phyloP scores from a whole-genome alignment of 495 filamentous ascomycete species.

The Cenococcum geophilum region DNA sequence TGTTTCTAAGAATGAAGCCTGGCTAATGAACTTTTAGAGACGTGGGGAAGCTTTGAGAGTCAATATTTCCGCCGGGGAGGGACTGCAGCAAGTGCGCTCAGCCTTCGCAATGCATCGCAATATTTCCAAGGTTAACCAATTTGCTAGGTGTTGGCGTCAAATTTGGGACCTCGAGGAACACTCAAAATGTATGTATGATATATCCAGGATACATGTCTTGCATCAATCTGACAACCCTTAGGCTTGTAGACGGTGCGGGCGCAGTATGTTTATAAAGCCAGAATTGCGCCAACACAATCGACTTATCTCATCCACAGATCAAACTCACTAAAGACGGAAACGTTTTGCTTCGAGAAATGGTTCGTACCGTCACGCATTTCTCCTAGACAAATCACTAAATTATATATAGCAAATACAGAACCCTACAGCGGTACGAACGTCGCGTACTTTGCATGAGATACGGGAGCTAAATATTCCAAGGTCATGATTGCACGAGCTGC shows the following conservation, averaged over 20 bases:
- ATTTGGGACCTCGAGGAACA: constrained; percentile 87
- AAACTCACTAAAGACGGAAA: constrained; percentile 99
- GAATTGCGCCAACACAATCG: background rate
- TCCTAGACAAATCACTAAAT: constrained; percentile 37
- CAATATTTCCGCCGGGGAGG: constrained; percentile 95
- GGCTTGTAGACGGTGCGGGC: constrained; percentile 93
- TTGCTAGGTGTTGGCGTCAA: constrained; percentile 86
- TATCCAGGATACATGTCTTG: background rate
- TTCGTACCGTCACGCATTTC: constrained; percentile 38
- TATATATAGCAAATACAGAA: constrained; percentile 65
- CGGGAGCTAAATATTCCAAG: constrained; percentile 34
- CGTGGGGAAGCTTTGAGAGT: constrained; percentile 91
- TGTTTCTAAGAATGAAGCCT: constrained; percentile 24
- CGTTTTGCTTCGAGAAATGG: constrained; percentile 93
- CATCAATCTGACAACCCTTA: constrained; percentile 35
- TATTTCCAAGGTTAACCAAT: constrained; percentile 3
- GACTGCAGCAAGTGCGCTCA: constrained; percentile 35
- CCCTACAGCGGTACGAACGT: constrained; percentile 66
- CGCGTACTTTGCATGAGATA: constrained; percentile 7
- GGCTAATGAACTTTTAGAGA: constrained; percentile 57
- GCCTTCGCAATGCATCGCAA: background rate
- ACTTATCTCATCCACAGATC: constrained; percentile 53
- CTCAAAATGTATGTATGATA: constrained; percentile 75
- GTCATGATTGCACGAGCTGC: constrained; percentile 98
- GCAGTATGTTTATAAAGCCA: constrained; percentile 52